Evolutionary conservation across 495 filamentous ascomycete genomes (phyloP).

Genomic region (Penicillium goetzii): DNA sequence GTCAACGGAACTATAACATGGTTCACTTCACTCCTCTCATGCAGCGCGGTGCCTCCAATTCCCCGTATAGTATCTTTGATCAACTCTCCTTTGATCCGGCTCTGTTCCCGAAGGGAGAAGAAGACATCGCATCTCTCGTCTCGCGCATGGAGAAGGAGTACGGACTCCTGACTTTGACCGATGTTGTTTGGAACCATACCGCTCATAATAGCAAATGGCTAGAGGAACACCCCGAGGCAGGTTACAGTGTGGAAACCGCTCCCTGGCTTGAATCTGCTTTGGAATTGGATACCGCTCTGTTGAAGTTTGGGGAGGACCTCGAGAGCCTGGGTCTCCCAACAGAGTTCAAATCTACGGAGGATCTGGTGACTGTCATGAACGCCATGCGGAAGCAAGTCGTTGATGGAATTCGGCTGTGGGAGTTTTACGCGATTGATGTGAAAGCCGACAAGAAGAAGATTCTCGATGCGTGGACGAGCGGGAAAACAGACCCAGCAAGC

Average conservation of each 20-base stretch:
- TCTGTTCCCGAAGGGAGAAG: constrained; percentile 84
- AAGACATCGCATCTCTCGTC: constrained; percentile 77
- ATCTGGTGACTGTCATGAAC: constrained; percentile 83
- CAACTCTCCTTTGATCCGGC: constrained; percentile 84
- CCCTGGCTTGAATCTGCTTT: constrained; percentile 91
- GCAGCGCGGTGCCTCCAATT: constrained; percentile 86
- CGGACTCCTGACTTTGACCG: constrained; percentile 84
- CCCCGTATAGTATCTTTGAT: constrained; percentile 95
- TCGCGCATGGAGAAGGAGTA: constrained; percentile 82
- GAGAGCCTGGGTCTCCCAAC: constrained; percentile 70
- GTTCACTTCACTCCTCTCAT: constrained; percentile 96
- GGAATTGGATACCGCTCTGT: constrained; percentile 80
- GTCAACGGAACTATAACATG: constrained; percentile 94
- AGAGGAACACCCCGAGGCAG: constrained; percentile 90
- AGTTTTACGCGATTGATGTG: constrained; percentile 87
- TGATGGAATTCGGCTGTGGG: constrained; percentile 78
- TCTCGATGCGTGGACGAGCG: constrained; percentile 70
- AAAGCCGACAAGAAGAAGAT: constrained; percentile 69
- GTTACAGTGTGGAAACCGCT: constrained; percentile 91
- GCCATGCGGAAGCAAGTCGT: constrained; percentile 80
- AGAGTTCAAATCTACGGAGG: constrained; percentile 67
- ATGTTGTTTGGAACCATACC: constrained; percentile 98
- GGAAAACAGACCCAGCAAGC: constrained; percentile 50
- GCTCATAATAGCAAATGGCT: constrained; percentile 96
- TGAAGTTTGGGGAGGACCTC: constrained; percentile 75